Evolutionary conservation across 441 rosid species (phyloP).

Genomic region (Arabidopsis hybrid): DNA sequence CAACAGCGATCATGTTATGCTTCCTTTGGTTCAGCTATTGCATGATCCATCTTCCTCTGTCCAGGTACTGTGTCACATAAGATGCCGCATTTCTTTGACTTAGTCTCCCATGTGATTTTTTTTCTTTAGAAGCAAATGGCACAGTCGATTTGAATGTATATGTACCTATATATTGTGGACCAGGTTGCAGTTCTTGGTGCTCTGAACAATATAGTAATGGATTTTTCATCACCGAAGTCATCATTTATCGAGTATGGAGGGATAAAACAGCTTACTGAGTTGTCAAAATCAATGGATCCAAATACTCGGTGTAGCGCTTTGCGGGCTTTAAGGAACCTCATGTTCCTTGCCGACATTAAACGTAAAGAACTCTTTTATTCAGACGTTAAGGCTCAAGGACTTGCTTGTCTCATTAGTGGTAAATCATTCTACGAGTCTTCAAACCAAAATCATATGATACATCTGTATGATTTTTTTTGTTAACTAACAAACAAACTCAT

Average conservation of each 20-base stretch:
- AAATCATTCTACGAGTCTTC: conserved; percentile 37
- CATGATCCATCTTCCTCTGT: conserved; percentile 69
- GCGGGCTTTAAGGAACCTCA: conserved; percentile 82
- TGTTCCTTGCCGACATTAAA: conserved; percentile 74
- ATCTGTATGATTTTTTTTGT: conserved; percentile 6
- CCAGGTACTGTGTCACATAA: conserved; percentile 57
- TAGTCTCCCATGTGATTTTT: not conserved
- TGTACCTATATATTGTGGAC: conserved; percentile 28
- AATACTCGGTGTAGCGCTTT: conserved; percentile 68
- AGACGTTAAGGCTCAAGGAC: conserved; percentile 70
- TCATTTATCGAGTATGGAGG: conserved; percentile 77
- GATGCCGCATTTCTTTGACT: conserved; percentile 1
- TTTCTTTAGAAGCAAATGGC: not conserved
- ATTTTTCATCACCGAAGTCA: conserved; percentile 65
- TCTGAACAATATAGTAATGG: conserved; percentile 80
- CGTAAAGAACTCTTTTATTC: conserved; percentile 63
- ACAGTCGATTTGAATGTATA: not conserved
- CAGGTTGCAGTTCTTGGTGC: conserved; percentile 91
- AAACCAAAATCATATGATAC: conserved; percentile 3
- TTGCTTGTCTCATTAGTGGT: conserved; percentile 85
- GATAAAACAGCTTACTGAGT: conserved; percentile 67
- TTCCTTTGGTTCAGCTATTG: conserved; percentile 75
- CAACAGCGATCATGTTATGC: conserved; percentile 58
- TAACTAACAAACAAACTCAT: conserved; percentile 28
- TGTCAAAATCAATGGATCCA: conserved; percentile 83